Evolutionary conservation across 1,139 yeast genomes (phyloP).

Genomic region (Meyerozyma carpophila): DNA sequence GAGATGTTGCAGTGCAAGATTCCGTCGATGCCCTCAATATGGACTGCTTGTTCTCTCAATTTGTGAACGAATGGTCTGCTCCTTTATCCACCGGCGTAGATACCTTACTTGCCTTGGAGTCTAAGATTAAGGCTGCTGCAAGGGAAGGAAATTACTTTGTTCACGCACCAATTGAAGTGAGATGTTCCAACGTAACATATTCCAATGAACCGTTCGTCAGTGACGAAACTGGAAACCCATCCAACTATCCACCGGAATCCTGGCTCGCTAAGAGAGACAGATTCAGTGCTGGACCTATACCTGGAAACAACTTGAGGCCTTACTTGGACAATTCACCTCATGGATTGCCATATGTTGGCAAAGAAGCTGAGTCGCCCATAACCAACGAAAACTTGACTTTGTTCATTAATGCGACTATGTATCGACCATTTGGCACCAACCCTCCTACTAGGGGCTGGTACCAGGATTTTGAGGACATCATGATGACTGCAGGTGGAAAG

Average conservation of each 20-base stretch:
- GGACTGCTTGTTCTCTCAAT: conserved; percentile 94
- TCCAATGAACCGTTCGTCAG: conserved; percentile 35
- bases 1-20: conserved; percentile 67
- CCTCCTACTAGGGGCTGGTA: conserved; percentile 81
- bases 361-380: conserved; percentile 37
- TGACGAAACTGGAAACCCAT: conserved; percentile 40
- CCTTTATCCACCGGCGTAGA: conserved; percentile 77
- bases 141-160: conserved; percentile 61
- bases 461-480: conserved; percentile 70
- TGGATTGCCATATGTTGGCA: conserved; percentile 40
- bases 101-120: conserved; percentile 59
- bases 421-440: conserved; percentile 78
- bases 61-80: conserved; percentile 95
- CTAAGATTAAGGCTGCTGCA: conserved; percentile 59
- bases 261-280: conserved; percentile 35
- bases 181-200: conserved; percentile 82
- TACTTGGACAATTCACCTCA: conserved; percentile 74
- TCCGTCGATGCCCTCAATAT: conserved; percentile 86
- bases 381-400: conserved; percentile 79
- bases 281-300: conserved; percentile 63
- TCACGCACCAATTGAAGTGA: conserved; percentile 93
- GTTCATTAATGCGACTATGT: conserved; percentile 91
- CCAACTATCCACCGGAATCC: conserved; percentile 35
- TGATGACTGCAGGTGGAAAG: conserved; percentile 78
- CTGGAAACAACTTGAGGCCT: conserved; percentile 81